Evolutionary conservation across 345 rosid species (phyloP), one percentile per base, ranked within the genome.

Genomic region (Pugionium cornutum): DNA sequence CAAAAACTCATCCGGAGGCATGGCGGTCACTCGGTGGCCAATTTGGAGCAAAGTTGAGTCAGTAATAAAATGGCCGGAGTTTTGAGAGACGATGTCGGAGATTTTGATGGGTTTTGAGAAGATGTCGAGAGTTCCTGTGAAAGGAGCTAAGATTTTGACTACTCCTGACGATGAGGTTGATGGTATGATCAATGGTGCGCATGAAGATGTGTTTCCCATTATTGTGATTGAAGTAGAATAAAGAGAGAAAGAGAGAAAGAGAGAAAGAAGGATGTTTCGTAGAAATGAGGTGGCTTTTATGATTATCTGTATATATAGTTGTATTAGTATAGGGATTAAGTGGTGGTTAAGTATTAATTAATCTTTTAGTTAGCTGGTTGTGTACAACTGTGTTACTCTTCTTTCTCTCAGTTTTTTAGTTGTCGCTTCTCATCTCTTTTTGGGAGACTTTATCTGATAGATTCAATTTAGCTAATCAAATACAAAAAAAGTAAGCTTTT

Each of bases 131-230:
- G 68, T 73, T 53, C 72, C 68, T 2, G 26, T 40, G 58, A 73
- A 73, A 1, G 77, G 77, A 73, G 73, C n/a, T 28, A 73, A 73
- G 46, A 73, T 67, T 73, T 61, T 73, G 47, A 73, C 58, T 31
- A 53, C 55, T 53, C 44, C 46, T 37, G 67, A 66, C 27, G 77
- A 52, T 73, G 77, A 57, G 47, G 11, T 50, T 43, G 70, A 50
- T 50, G 70, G 43, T 48, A 50, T 47, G 32, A 66, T 60, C 55
- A 46, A 46, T 48, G 77, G 72, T 60, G 77, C 37, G 39, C 72
- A 73, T 60, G 77, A 73, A 44, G 77, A 66, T 73, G 77, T 73
- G 73, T 73, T 73, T 9, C 77, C 77, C 77, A 73, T 73, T 73
- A 30, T 61, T 66, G 18, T 42, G 60, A 48, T 9, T 37, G 9